Percentiles rank a stretch among this genome's conserved stretches.
These are phyloP conservation scores for Umbelopsis ramanniana DNA, from an alignment of 192 early-diverging fungal genomes.

Conservation along the genomic window DNA sequence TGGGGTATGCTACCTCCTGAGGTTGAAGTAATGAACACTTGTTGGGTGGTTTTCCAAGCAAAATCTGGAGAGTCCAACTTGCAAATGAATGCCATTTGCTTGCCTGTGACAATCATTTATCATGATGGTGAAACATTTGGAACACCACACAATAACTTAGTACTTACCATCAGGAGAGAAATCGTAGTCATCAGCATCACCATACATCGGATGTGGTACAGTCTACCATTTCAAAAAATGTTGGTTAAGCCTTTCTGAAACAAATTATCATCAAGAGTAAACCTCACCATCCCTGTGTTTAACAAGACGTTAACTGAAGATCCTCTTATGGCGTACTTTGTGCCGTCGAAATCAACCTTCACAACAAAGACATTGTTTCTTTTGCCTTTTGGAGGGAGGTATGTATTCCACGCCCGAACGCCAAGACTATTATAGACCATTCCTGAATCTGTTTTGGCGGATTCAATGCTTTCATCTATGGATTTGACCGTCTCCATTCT, in stretches of 20 bases:
- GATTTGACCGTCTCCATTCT: conserved; percentile 55
- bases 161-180: conserved; percentile 63
- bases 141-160: no score
- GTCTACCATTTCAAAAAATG: conserved; percentile 9
- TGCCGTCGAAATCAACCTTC: conserved; percentile 35
- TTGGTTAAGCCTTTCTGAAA: conserved; percentile 25
- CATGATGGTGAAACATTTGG: no score
- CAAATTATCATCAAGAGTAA: not conserved
- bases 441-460: conserved; percentile 54
- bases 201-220: conserved; percentile 48
- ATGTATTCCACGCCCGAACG: conserved; percentile 80
- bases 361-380: conserved; percentile 60
- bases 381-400: conserved; percentile 49
- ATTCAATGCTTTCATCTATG: conserved; percentile 41
- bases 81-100: conserved; percentile 65
- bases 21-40: conserved; percentile 65
- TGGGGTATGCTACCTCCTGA: conserved; percentile 49
- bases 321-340: conserved; percentile 44
- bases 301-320: conserved; percentile 54
- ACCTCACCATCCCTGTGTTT: conserved; percentile 38
- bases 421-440: conserved; percentile 64
- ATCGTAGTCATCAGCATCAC: conserved; percentile 57
- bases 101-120: not conserved
- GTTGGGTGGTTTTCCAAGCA: conserved; percentile 74
- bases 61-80: conserved; percentile 57